Base-by-base conservation (phyloP, 495 filamentous ascomycete genomes). In the Cercophora scortea region DNA sequence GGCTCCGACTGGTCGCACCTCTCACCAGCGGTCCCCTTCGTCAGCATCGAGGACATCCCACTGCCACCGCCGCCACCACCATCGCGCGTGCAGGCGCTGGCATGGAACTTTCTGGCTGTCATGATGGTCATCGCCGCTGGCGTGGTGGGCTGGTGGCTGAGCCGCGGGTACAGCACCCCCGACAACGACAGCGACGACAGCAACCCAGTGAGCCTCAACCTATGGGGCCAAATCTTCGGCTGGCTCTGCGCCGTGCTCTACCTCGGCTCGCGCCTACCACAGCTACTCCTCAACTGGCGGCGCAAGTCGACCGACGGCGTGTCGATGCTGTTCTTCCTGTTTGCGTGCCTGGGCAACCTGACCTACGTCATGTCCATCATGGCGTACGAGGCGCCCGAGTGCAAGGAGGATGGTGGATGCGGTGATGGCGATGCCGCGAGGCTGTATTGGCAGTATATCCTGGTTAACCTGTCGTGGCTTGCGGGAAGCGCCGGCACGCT, bases 331-430 rank as follows among this genome's bases (percentile, higher is more conserved):
- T 98, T 98, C 73, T 98, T 98, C 72, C 71, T 97, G 15, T 98
- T 98, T 63, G 93, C 92, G 8, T 96, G 90, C 64, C 78, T 96
- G 17, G 93, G 93, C 3, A 98, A 98, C 61, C 58, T 92, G 50
- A 95, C 92, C 0, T 98, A 94, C 61, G 90, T 96, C 6, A 63
- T 95, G 15, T 87, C 81, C n/a, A 97, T 98, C 40, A 71, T 97
- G 43, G 90, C 89, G 7, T 95, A 87, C 61, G 86, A 88, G 16
- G 25, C 25, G 25, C 86, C 92, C 5, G 66, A 71, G 35, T 84
- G 81, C 58, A 65, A 49, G 8, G 66, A 55, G 4, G 56, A 61
- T 38, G 64, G 64, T 11, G 55, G 67, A 10, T 86, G 85, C 64
- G 54, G 54, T 19, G 63, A 67, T 4, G 82, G 83, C 5, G 84